These are phyloP conservation scores for Bolboschoenus planiculmis DNA, from an alignment of 176 grass and related monocot genomes.

Conservation along the genomic window DNA sequence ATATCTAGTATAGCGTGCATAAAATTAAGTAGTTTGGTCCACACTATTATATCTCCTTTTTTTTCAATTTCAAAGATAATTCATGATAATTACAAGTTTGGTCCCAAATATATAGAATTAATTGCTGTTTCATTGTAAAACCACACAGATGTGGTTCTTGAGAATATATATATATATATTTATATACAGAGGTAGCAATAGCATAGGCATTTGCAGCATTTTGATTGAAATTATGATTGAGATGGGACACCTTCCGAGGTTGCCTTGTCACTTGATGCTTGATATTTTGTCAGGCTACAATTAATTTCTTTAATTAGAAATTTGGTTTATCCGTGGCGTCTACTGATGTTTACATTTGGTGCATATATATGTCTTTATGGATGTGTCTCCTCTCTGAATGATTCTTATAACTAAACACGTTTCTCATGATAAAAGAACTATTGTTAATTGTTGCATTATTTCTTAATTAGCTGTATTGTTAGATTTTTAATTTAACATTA, in stretches of 20 bases:
- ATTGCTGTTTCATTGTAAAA: neutral
- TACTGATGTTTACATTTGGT: neutral
- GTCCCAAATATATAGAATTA: neutral
- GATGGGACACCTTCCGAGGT: conserved; percentile 44
- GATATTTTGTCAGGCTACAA: conserved; percentile 12
- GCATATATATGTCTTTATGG: too few relatives aligned
- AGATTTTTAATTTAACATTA: too few relatives aligned
- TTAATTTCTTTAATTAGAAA: neutral
- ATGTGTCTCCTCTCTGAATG: too few relatives aligned
- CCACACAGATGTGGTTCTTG: neutral
- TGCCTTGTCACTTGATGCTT: neutral
- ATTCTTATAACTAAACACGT: too few relatives aligned
- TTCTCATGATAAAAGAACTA: too few relatives aligned
- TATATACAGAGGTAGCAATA: neutral
- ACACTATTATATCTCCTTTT: neutral
- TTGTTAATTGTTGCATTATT: too few relatives aligned
- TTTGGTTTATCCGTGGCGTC: neutral
- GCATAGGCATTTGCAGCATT: neutral
- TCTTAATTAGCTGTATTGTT: too few relatives aligned
- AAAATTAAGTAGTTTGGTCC: neutral
- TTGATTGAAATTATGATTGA: conserved; percentile 36
- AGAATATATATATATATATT: neutral
- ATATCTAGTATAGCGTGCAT: neutral
- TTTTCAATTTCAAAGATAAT: conserved; percentile 5
- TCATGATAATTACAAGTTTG: neutral